Conservation (phyloP, 768 basidiomycete genomes). For the Suillus subluteus region DNA sequence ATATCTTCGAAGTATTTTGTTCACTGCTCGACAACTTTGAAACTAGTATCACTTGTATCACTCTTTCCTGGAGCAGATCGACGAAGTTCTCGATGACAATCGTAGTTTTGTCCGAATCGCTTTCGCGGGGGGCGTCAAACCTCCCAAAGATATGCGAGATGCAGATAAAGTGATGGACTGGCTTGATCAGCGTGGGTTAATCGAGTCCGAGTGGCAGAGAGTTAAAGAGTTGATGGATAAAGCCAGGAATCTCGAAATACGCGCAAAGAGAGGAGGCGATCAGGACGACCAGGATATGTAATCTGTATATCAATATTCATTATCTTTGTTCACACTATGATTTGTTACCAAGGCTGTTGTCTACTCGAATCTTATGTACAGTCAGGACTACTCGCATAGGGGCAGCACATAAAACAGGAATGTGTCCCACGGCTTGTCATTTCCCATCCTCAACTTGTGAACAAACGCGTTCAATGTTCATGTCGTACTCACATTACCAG, state of each 20-base stretch:
- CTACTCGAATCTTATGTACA: neutral
- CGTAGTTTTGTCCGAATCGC: slow-evolving; percentile 60
- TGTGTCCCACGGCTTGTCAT: slow-evolving; percentile 3
- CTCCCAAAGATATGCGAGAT: slow-evolving; percentile 68
- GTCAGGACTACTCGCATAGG: neutral
- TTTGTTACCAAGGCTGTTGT: neutral
- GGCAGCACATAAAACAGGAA: neutral
- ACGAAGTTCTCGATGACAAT: slow-evolving; percentile 50
- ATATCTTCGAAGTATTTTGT: slow-evolving; percentile 1
- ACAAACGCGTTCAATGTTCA: slow-evolving; percentile 13
- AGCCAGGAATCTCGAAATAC: slow-evolving; percentile 64
- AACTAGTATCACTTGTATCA: slow-evolving; percentile 68
- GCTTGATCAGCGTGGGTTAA: slow-evolving; percentile 71
- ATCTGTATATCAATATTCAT: neutral
- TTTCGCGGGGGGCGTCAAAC: slow-evolving; percentile 53
- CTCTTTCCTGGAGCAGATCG: slow-evolving; percentile 58
- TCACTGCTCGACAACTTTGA: slow-evolving; percentile 11
- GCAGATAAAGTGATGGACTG: slow-evolving; percentile 84
- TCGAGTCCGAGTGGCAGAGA: slow-evolving; percentile 71
- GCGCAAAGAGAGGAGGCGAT: slow-evolving; percentile 51
- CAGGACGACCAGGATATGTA: slow-evolving; percentile 20
- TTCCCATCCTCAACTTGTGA: neutral
- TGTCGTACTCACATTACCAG: slow-evolving; percentile 42
- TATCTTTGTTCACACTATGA: neutral
- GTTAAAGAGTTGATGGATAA: slow-evolving; percentile 75